Percentiles rank a stretch among this genome's conserved stretches.
phyloP scores from a whole-genome alignment of 192 early-diverging fungal species.

The Coemansia sp. region DNA sequence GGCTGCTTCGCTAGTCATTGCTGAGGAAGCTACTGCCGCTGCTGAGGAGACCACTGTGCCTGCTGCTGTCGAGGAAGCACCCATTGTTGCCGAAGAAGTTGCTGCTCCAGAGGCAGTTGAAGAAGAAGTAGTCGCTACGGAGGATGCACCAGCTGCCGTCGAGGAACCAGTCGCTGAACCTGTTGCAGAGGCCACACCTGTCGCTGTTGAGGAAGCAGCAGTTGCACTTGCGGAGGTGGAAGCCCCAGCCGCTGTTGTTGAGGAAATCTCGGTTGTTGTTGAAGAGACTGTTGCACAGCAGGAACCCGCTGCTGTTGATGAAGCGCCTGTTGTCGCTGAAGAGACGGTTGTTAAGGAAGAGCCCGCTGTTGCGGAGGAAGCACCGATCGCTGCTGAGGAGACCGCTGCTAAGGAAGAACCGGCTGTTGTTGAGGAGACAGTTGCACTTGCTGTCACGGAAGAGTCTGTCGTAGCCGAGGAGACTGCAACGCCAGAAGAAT shows the following conservation, averaged over 20 bases:
- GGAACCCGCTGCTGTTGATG: conserved; percentile 1
- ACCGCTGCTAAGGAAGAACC: no score
- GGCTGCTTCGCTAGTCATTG: neutral
- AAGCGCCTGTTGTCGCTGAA: conserved; percentile 6
- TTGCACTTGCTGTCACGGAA: neutral
- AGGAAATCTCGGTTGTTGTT: neutral
- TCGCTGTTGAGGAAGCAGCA: no score
- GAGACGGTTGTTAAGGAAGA: neutral
- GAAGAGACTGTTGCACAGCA: conserved; percentile 7
- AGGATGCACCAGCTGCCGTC: conserved; percentile 8
- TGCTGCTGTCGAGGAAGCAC: conserved; percentile 1
- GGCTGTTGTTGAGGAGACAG: neutral
- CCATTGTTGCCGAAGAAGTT: no score
- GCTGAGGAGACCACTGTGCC: conserved; percentile 7
- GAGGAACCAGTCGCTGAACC: no score
- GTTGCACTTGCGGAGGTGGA: no score
- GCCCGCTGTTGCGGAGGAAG: no score
- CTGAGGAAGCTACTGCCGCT: neutral
- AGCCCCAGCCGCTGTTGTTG: no score
- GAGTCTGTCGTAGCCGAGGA: neutral
- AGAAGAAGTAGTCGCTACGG: neutral
- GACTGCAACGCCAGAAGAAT: neutral
- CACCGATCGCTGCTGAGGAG: neutral
- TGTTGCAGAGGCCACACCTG: no score
- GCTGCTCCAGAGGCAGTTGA: no score